A percentile compares a stretch with the other conserved stretches of the same genome.
Evolutionary conservation across 2,329 filamentous ascomycete genomes (phyloP).

Genomic region (Nemania sp.): DNA sequence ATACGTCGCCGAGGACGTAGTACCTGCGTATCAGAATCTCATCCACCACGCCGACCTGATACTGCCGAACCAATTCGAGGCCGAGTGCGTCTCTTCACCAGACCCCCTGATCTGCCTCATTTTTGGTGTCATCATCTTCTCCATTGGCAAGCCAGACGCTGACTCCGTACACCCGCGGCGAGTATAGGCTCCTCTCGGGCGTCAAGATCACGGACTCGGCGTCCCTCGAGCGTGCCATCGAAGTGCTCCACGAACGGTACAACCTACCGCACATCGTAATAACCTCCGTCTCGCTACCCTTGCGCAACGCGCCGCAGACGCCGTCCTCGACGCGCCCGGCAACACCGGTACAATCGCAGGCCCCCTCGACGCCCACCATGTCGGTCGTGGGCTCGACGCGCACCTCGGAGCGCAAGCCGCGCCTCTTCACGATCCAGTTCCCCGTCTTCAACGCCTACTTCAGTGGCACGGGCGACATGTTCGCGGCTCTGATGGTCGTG

Average conservation of each 20-base stretch:
- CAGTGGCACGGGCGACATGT: slow-evolving; percentile 97
- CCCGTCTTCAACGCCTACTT: slow-evolving; percentile 92
- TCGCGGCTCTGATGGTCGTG: slow-evolving; percentile 86
- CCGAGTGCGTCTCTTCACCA: slow-evolving; percentile 68
- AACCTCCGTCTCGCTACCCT: slow-evolving; percentile 78
- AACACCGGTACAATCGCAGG: slow-evolving; percentile 47
- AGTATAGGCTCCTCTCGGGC: slow-evolving; percentile 76
- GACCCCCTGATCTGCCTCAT: neutral
- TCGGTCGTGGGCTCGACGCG: slow-evolving; percentile 73
- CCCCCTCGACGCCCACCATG: slow-evolving; percentile 48
- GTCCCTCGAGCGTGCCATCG: slow-evolving; percentile 74
- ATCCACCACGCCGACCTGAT: slow-evolving; percentile 86
- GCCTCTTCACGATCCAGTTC: slow-evolving; percentile 88
- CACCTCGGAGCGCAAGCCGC: slow-evolving; percentile 64
- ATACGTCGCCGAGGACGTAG: slow-evolving; percentile 89
- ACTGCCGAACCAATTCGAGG: slow-evolving; percentile 95
- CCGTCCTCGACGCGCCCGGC: slow-evolving; percentile 70
- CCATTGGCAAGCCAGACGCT: neutral
- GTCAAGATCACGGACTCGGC: slow-evolving; percentile 77
- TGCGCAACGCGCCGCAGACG: slow-evolving; percentile 53
- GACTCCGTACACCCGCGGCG: neutral
- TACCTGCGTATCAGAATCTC: slow-evolving; percentile 84
- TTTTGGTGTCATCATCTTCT: neutral
- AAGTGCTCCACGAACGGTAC: slow-evolving; percentile 75
- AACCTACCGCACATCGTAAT: slow-evolving; percentile 87